Percentiles rank a stretch among this genome's conserved stretches.
These are phyloP conservation scores for Monotropa hypopitys DNA, from an alignment of 179 eudicot genomes.

Conservation along the genomic window DNA sequence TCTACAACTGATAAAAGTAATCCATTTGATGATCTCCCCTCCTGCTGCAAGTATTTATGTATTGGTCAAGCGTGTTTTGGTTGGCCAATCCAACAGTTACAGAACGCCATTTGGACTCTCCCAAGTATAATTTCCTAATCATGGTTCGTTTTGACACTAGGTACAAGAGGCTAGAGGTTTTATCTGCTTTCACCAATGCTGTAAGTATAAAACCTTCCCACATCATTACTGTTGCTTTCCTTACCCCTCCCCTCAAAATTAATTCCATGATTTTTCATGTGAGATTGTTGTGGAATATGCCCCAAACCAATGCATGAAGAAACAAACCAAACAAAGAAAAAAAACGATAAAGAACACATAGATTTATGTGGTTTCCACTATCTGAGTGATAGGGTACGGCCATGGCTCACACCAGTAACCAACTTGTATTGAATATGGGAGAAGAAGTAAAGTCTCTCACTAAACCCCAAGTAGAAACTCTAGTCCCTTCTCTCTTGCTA, in stretches of 20 bases:
- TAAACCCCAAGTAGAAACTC: too few relatives aligned
- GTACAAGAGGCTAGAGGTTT: slow-evolving; percentile 92
- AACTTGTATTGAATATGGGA: too few relatives aligned
- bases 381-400: too few relatives aligned
- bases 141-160: slow-evolving; percentile 24
- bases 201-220: slow-evolving; percentile 39
- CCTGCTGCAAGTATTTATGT: neutral
- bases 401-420: too few relatives aligned
- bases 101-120: neutral
- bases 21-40: neutral
- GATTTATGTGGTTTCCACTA: too few relatives aligned
- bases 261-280: neutral
- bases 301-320: too few relatives aligned
- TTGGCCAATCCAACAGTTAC: slow-evolving; percentile 1
- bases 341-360: too few relatives aligned
- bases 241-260: neutral
- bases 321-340: too few relatives aligned
- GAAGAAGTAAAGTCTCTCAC: too few relatives aligned
- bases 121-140: neutral
- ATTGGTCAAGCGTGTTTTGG: neutral
- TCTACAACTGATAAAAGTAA: too few relatives aligned
- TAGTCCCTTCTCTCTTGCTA: too few relatives aligned
- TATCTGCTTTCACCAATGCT: slow-evolving; percentile 94
- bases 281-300: too few relatives aligned
- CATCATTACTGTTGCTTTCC: neutral